These are phyloP conservation scores for Blastomyces silverae DNA, from an alignment of 2,329 filamentous ascomycete genomes.

Conservation along the genomic window DNA sequence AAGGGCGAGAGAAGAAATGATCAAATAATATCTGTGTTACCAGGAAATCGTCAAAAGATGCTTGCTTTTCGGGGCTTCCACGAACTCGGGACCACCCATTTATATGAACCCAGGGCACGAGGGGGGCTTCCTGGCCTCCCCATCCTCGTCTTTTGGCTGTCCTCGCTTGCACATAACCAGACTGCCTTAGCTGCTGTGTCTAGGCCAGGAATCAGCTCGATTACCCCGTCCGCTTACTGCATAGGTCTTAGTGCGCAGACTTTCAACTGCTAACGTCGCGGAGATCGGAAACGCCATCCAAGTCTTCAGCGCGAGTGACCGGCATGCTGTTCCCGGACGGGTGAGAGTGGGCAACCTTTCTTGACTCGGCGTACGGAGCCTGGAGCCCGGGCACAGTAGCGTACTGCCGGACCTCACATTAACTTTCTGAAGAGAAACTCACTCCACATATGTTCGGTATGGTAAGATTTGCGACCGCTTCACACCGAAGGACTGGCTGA, in stretches of 20 bases:
- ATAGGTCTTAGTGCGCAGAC: not conserved
- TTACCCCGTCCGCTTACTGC: not conserved
- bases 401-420: not conserved
- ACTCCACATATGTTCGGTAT: not conserved
- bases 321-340: not conserved
- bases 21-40: not conserved
- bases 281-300: not conserved
- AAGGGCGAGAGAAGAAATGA: not conserved
- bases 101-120: not conserved
- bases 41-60: not conserved
- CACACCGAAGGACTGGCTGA: not conserved
- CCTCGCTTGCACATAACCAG: not conserved
- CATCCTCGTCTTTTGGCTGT: not conserved
- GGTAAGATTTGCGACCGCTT: not conserved
- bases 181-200: not conserved
- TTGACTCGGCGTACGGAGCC: not conserved
- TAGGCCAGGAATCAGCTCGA: not conserved
- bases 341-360: not conserved
- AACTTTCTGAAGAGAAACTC: not conserved
- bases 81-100: not conserved
- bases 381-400: no score
- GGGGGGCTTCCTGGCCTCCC: not conserved
- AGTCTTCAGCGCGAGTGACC: not conserved
- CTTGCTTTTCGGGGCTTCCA: not conserved
- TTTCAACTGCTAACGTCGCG: not conserved